A percentile compares a stretch with the other conserved stretches of the same genome.
These are phyloP conservation scores for Priceomyces carsonii DNA, from an alignment of 805 yeast species.

Conservation along the genomic window DNA sequence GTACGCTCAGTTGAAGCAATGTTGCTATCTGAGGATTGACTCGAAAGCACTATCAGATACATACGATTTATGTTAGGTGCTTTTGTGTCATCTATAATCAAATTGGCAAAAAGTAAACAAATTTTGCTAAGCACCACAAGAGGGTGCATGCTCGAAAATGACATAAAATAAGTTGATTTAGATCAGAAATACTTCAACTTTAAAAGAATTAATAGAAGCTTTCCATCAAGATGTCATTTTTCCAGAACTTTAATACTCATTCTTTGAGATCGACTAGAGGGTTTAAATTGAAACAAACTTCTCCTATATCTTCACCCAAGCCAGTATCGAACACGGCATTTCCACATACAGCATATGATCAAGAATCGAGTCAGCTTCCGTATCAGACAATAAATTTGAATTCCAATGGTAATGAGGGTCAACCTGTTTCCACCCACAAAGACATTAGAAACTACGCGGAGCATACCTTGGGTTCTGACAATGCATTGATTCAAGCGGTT, in stretches of 20 bases:
- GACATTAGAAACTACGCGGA: conserved; percentile 89
- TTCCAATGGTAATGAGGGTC: conserved; percentile 15
- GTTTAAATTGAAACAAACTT: conserved; percentile 39
- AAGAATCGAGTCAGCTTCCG: conserved; percentile 15
- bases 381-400: conserved; percentile 32
- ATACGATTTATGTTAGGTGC: no score
- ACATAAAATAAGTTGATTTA: no score
- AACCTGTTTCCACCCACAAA: conserved; percentile 53
- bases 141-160: no score
- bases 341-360: conserved; percentile 23
- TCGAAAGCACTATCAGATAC: neutral
- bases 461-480: conserved; percentile 90
- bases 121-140: conserved; percentile 4
- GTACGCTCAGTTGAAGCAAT: conserved; percentile 2
- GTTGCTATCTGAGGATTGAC: neutral
- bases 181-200: no score
- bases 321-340: conserved; percentile 35
- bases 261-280: conserved; percentile 44
- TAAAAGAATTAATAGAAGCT: no score
- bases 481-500: conserved; percentile 89
- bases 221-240: conserved; percentile 33
- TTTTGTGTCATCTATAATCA: no score
- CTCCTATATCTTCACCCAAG: conserved; percentile 42
- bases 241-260: conserved; percentile 46
- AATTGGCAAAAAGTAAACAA: conserved; percentile 7